These are phyloP conservation scores for Podaxis carcinomalis DNA, from an alignment of 768 basidiomycete genomes.

Conservation along the genomic window DNA sequence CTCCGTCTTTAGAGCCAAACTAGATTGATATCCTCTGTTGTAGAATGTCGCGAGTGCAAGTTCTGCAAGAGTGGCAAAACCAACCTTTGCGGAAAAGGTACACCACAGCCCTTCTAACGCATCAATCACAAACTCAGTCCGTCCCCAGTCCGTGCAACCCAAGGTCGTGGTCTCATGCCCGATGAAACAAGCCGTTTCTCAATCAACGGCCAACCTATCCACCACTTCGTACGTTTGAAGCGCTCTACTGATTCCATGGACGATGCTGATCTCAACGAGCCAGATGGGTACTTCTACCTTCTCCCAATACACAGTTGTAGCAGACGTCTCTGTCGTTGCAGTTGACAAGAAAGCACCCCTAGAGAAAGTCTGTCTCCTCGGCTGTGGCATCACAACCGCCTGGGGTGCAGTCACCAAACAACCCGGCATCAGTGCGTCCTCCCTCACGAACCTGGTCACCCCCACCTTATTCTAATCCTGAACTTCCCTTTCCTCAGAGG, in stretches of 20 bases:
- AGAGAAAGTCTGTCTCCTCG: conserved; percentile 95
- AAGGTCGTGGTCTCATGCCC: conserved; percentile 94
- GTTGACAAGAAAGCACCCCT: conserved; percentile 84
- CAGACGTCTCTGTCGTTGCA: conserved; percentile 93
- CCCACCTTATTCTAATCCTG: background rate
- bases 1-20: background rate
- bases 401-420: conserved; percentile 96
- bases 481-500: conserved; percentile 42
- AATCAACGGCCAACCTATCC: conserved; percentile 78
- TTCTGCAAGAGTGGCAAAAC: conserved; percentile 99
- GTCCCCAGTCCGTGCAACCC: conserved; percentile 77
- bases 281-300: conserved; percentile 99
- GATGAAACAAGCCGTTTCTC: conserved; percentile 87
- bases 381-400: conserved; percentile 97
- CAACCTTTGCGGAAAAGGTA: conserved; percentile 94
- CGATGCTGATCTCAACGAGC: background rate
- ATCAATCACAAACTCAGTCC: background rate
- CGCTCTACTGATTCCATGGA: background rate
- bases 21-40: background rate
- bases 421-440: conserved; percentile 67
- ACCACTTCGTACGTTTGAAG: conserved; percentile 75
- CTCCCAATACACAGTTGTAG: conserved; percentile 99
- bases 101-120: background rate
- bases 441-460: background rate
- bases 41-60: conserved; percentile 95